Base-by-base conservation (phyloP, 495 filamentous ascomycete species). In the Neurospora africana region DNA sequence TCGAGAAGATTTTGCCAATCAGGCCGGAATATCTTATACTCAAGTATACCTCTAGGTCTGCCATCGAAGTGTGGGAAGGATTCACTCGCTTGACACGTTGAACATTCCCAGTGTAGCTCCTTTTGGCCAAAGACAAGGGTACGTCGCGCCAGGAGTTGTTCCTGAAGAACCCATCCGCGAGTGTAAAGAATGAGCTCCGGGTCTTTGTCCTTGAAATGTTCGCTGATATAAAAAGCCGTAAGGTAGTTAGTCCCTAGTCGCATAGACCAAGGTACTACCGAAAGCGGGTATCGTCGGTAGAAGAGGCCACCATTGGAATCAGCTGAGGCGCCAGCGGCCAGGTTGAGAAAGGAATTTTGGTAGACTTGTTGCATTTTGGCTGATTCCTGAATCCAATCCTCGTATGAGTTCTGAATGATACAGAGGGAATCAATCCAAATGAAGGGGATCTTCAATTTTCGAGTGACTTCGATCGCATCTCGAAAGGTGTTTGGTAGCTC, bases 361-460 rank as follows among this genome's bases (percentile, higher is more conserved):
- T 78, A 79, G 35, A 79, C 69, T 33, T 39, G 2, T 19, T 58
- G 68, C 77, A 78, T 78, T 17, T 58, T 35, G 8, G 35, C 43
- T 1, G 72, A 67, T 40, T 77, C 75, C 35, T 2, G 44, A 1
- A 21, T 44, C 77, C 77, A 79, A 68, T 79, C 78, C 3, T 75
- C 30, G 19, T 61, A 13, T 33, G 53, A 61, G 23, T 61, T 2
- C 68, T 85, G 82, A 23, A 83, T 79, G 37, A 84, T 84, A 72
- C 82, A 83, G 15, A 84, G 43, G 2, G 81, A 82, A 70, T 83
- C 82, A n/a, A 84, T 78, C 82, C 81, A 82, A 4, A 83, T 68
- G 41, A 75, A 81, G 19, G 44, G 70, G 0, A 79, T 39, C 1
- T 47, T 68, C 13, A 80, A 44, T n/a, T 61, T 53, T 17, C 77